Base-by-base conservation (phyloP, 139 green algal species). In the Coelastrella sp. region DNA sequence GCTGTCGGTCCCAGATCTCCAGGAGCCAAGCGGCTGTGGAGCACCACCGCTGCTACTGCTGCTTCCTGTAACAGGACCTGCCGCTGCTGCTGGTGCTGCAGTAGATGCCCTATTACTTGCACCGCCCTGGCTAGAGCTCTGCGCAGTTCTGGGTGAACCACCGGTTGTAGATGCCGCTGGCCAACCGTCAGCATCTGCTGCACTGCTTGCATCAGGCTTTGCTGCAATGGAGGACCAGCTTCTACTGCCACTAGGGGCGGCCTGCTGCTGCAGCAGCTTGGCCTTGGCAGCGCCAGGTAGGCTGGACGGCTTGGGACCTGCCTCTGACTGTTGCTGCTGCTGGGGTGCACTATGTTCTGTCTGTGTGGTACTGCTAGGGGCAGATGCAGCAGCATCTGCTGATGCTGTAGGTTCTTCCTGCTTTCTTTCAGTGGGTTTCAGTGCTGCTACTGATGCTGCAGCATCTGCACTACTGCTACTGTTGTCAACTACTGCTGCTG, bases 161-260 rank as follows among this genome's bases (percentile, higher is more conserved):
- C 17, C 7, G 81, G 6, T 61, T 23, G 56, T 19, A 16, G 6
- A 16, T 19, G 20, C 71, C 56, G 71, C 54, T 22, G 85, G 66
- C 83, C 47, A 80, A 7, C 47, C 82, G 5, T 13, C 83, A 59
- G 23, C 83, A 64, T 65, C 82, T 4, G 14, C 68, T 22, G 64
- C 64, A 7, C 7, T 66, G 4, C 10, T 78, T 13, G 64, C 23
- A 16, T 88, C 83, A 47, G 83, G 47, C 54, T 88, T 66, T 17
- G 68, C 83, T 23, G 83, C 83, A 22, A 88, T 75, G 5, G 83
- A 22, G 2, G 83, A 88, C 83, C 83, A 88, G 68, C 58, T 77
- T 32, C 83, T 73, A 23, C 65, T 16, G 65, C 7, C 16, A 5
- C 10, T 64, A 56, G 6, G 7, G 6, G 78, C 47, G 7, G 47